Evolutionary conservation across 805 yeast genomes (phyloP), one percentile per base, ranked within the genome.

Genomic region (Lipomyces anomalus): DNA sequence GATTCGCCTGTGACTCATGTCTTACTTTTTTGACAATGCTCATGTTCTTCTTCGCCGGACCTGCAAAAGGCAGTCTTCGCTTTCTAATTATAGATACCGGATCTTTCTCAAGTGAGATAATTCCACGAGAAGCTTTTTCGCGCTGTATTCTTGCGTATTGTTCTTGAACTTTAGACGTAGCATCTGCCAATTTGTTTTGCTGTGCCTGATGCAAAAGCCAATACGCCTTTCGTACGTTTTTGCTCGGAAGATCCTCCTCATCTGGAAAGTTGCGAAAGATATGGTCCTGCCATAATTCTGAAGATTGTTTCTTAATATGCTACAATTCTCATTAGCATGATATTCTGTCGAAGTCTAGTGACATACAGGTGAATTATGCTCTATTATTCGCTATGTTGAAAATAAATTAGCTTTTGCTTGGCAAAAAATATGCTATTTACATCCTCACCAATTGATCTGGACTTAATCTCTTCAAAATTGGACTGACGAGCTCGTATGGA

Each of bases 401-500:
- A 33, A 23, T 21, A 41, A 6, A 17, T 23, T 26, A 29, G 23
- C 16, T 43, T 38, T n/a, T n/a, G n/a, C n/a, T n/a, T n/a, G n/a
- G n/a, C n/a, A n/a, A n/a, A n/a, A n/a, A n/a, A n/a, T 32, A 34
- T 6, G 6, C 16, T 28, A 37, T 4, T 17, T 9, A 11, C 18
- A 13, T 21, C 33, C 48, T 44, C n/a, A 53, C 53, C 38, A 68
- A 58, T 48, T 67, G 71, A 17, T 51, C 56, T 2, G 66, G 62
- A 2, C 59, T 42, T 50, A 66, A 46, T 30, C 56, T 56, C 28
- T 53, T 47, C 26, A 68, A 55, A 9, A 68, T 56, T 1, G 73
- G 72, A 51, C 55, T 55, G 2, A 64, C 60, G n/a, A 67, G 47
- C 11, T 57, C 61, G 46, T 59, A 69, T 3, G 69, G 66, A 4